Percentiles rank a stretch among this genome's conserved stretches.
Conservation (phyloP, 805 yeast genomes). For the Metschnikowia bowlesiae region DNA sequence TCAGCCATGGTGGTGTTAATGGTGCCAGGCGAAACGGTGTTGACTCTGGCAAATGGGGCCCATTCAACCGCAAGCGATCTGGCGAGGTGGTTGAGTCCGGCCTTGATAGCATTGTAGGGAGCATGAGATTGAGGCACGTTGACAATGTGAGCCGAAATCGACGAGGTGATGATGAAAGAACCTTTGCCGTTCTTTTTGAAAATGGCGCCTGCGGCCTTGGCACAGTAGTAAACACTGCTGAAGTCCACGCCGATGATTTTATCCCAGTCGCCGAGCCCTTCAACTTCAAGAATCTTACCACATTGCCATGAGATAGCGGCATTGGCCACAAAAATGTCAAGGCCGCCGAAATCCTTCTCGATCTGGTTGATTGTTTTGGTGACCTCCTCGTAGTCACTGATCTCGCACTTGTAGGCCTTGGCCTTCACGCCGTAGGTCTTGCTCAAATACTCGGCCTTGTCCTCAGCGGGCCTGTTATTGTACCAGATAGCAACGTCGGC, state of each 20-base stretch:
- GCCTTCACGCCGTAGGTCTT: slow-evolving; percentile 55
- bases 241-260: slow-evolving; percentile 38
- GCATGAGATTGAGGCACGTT: slow-evolving; percentile 44
- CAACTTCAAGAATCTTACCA: too few species aligned
- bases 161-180: slow-evolving; percentile 42
- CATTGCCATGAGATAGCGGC: slow-evolving; percentile 91
- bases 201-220: slow-evolving; percentile 38
- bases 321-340: slow-evolving; percentile 83
- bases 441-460: slow-evolving; percentile 41
- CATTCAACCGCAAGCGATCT: slow-evolving; percentile 44
- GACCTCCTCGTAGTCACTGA: slow-evolving; percentile 48
- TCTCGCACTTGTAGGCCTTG: slow-evolving; percentile 62
- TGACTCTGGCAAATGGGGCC: slow-evolving; percentile 45
- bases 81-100: slow-evolving; percentile 40
- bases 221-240: slow-evolving; percentile 41
- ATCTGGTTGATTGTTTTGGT: slow-evolving; percentile 46
- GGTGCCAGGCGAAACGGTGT: slow-evolving; percentile 43
- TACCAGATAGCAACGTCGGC: slow-evolving; percentile 72
- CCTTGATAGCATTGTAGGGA: slow-evolving; percentile 46
- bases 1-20: slow-evolving; percentile 37
- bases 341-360: slow-evolving; percentile 67
- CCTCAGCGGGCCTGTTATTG: slow-evolving; percentile 58
- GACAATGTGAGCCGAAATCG: slow-evolving; percentile 45
- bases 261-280: slow-evolving; percentile 32
- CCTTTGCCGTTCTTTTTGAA: slow-evolving; percentile 38